Evolutionary conservation across 179 eudicot genomes (phyloP).

Genomic region (Drosera spatulata): DNA sequence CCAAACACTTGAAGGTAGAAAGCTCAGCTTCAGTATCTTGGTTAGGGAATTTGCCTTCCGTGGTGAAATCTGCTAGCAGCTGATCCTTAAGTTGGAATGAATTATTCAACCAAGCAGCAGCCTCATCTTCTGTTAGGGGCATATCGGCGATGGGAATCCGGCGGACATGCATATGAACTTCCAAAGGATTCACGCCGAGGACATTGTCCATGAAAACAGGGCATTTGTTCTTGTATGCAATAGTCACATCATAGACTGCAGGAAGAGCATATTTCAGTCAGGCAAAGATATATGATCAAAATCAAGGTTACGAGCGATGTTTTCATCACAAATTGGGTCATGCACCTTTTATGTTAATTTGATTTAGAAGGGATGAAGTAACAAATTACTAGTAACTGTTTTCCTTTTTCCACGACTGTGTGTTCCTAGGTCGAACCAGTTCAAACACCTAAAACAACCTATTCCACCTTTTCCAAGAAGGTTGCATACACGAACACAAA

Average conservation of each 20-base stretch:
- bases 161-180: conserved; percentile 69
- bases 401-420: too few species aligned
- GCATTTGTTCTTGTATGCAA: conserved; percentile 71
- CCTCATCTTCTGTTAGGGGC: conserved; percentile 46
- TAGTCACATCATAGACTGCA: conserved; percentile 86
- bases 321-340: too few species aligned
- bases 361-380: too few species aligned
- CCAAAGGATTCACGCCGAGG: conserved; percentile 70
- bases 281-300: too few species aligned
- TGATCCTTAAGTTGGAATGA: conserved; percentile 50
- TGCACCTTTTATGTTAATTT: too few species aligned
- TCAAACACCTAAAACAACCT: too few species aligned
- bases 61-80: conserved; percentile 50
- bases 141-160: conserved; percentile 44
- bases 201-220: conserved; percentile 70
- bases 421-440: too few species aligned
- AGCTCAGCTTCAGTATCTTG: conserved; percentile 52
- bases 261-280: not conserved
- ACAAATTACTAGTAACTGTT: too few species aligned
- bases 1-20: conserved; percentile 46
- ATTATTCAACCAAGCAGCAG: conserved; percentile 47
- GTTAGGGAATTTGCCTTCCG: conserved; percentile 49
- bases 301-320: too few species aligned
- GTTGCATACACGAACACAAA: too few species aligned
- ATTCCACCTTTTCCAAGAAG: too few species aligned